Evolutionary conservation across 2,329 filamentous ascomycete species (phyloP).

Genomic region (Trichoderma guizhouense): DNA sequence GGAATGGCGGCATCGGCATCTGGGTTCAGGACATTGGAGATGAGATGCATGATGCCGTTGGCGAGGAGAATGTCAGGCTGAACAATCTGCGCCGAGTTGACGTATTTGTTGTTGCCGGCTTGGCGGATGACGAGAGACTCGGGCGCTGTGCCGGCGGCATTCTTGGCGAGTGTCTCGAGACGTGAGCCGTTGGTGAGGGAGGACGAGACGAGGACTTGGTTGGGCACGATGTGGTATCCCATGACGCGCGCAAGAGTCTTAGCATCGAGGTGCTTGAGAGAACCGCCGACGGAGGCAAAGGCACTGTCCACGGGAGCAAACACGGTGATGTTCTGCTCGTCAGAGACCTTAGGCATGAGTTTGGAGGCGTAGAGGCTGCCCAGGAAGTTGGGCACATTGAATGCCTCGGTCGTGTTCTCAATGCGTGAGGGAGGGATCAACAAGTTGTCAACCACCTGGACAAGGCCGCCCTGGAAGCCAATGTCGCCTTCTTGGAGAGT

Average conservation of each 20-base stretch:
- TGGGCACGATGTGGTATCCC: slow-evolving; percentile 62
- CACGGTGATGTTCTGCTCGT: slow-evolving; percentile 51
- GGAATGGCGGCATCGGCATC: slow-evolving; percentile 34
- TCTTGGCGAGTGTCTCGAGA: slow-evolving; percentile 34
- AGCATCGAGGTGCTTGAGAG: slow-evolving; percentile 44
- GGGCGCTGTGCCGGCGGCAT: slow-evolving; percentile 40
- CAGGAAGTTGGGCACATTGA: slow-evolving; percentile 42
- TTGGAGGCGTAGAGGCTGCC: slow-evolving; percentile 32
- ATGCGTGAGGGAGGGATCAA: slow-evolving; percentile 45
- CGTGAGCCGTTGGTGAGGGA: slow-evolving; percentile 32
- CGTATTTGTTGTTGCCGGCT: slow-evolving; percentile 44
- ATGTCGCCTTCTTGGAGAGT: slow-evolving; percentile 44
- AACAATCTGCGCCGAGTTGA: slow-evolving; percentile 54
- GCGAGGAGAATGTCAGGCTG: slow-evolving; percentile 51
- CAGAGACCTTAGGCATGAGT: slow-evolving; percentile 41
- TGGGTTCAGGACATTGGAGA: slow-evolving; percentile 52
- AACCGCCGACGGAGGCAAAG: slow-evolving; percentile 54
- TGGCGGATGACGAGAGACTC: slow-evolving; percentile 39
- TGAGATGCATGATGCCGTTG: slow-evolving; percentile 57
- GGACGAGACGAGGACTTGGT: slow-evolving; percentile 50
- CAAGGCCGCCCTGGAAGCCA: slow-evolving; percentile 45
- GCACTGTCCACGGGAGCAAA: slow-evolving; percentile 62
- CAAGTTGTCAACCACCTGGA: slow-evolving; percentile 52
- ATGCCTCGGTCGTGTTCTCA: slow-evolving; percentile 49
- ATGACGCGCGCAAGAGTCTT: slow-evolving; percentile 52